A percentile compares a stretch with the other conserved stretches of the same genome.
phyloP scores from a whole-genome alignment of 176 grass and related monocot species.

The Typha latifolia region DNA sequence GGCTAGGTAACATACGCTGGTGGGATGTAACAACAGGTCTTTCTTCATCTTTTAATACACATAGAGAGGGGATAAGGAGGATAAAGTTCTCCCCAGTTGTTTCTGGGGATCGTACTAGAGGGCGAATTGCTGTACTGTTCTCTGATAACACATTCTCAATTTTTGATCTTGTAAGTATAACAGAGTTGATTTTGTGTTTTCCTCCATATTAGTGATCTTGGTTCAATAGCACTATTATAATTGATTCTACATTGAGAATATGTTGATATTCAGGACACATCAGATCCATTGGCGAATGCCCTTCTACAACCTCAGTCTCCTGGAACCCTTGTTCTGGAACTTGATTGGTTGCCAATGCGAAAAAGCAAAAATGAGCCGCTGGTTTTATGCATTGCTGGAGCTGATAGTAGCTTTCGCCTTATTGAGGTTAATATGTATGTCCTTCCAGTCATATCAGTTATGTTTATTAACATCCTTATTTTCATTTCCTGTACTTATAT shows the following conservation, averaged over 20 bases:
- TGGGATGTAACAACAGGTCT: conserved; percentile 96
- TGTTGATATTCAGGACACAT: conserved; percentile 69
- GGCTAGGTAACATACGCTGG: conserved; percentile 95
- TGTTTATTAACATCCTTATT: conserved; percentile 2
- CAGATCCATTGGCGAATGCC: conserved; percentile 94
- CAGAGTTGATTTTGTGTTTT: not conserved
- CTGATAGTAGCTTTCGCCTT: conserved; percentile 94
- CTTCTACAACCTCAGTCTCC: conserved; percentile 95
- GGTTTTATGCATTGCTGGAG: conserved; percentile 91
- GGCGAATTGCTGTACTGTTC: conserved; percentile 90
- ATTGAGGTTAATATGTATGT: conserved; percentile 98
- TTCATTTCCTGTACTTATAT: conserved; percentile 13
- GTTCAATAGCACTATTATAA: conserved; percentile 12
- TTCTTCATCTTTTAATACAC: conserved; percentile 98
- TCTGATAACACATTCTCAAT: conserved; percentile 98
- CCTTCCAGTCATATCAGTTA: conserved; percentile 23
- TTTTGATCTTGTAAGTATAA: conserved; percentile 89
- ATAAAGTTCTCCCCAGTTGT: conserved; percentile 98
- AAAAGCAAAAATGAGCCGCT: conserved; percentile 85
- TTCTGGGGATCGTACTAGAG: conserved; percentile 75
- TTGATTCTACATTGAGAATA: conserved; percentile 32
- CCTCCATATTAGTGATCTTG: not conserved
- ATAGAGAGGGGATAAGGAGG: conserved; percentile 91
- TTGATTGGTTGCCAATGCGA: conserved; percentile 91
- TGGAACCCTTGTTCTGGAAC: conserved; percentile 95